Conservation (phyloP, 164 flowering plant species). For the Annona squamosa region DNA sequence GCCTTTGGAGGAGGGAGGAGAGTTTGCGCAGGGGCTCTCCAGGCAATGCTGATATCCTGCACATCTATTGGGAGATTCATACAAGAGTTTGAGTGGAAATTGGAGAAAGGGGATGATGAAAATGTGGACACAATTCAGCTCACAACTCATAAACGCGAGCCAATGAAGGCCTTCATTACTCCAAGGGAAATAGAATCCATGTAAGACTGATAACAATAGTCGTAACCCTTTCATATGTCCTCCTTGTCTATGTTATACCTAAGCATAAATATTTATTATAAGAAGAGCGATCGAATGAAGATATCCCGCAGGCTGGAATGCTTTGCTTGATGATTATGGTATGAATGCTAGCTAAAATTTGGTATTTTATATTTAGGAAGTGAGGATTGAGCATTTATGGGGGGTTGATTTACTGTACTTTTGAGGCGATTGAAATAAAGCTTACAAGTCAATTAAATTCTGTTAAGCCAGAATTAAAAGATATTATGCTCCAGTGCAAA, state of each 20-base stretch:
- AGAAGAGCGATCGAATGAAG: neutral
- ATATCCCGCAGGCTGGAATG: neutral
- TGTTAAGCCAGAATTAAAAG: neutral
- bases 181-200: slow-evolving; percentile 29
- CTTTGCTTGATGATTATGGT: neutral
- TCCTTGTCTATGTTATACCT: neutral
- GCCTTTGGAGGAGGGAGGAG: slow-evolving; percentile 96
- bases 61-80: slow-evolving; percentile 61
- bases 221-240: neutral
- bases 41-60: slow-evolving; percentile 66
- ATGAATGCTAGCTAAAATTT: neutral
- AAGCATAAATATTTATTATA: neutral
- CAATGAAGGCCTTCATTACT: slow-evolving; percentile 54
- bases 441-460: neutral
- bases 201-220: too few species aligned
- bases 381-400: neutral
- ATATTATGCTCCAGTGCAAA: neutral
- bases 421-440: neutral
- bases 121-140: slow-evolving; percentile 61
- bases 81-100: slow-evolving; percentile 77
- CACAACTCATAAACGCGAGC: slow-evolving; percentile 68
- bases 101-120: slow-evolving; percentile 61
- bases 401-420: neutral
- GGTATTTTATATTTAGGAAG: neutral
- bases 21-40: slow-evolving; percentile 81